Base-by-base conservation (phyloP, 2,329 filamentous ascomycete genomes). In the Phaeoacremonium minimum region DNA sequence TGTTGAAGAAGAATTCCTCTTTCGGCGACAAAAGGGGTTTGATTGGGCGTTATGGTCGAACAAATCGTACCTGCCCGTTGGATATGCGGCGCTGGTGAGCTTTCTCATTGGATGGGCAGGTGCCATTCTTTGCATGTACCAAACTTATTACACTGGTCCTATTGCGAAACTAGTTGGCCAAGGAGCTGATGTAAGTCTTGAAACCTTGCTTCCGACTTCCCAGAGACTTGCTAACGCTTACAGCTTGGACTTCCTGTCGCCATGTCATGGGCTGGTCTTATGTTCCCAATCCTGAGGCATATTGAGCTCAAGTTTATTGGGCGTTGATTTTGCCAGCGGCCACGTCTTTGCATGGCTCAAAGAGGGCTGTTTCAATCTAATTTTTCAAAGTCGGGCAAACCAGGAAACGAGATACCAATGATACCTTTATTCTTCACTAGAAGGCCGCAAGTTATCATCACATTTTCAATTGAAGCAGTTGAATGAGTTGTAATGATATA, bases 221-320 rank as follows among this genome's bases (percentile, higher is more conserved):
- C 9, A 9, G 22, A 26, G n/a, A 9, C 22, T n/a, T 26, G 22
- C 22, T 26, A 26, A 26, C 22, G 9, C 22, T 9, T n/a, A 26
- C 22, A 26, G 22, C 22, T 26, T 26, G 22, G 22, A 9, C 22
- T 26, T 8, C 22, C 22, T 3, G 22, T 26, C 22, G 22, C 22
- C 8, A 26, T 26, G 22, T 8, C 22, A 8, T 26, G 22, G 22
- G 22, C 9, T 26, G 22, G 22, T 9, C 22, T 26, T 8, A n/a
- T 26, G 8, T 26, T 9, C n/a, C 22, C 22, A 9, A 8, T n/a
- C 9, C 8, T 26, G 22, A 26, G 22, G 22, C n/a, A 26, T n/a
- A 8, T 26, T 26, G 22, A 26, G 22, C 22, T 26, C 9, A 26
- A 35, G 33, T 29, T 28, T 11, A 13, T 35, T 18, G 33, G 33